Percentiles rank a stretch among this genome's conserved stretches.
phyloP scores from a whole-genome alignment of 495 filamentous ascomycete genomes.

The Bombardia bombarda region DNA sequence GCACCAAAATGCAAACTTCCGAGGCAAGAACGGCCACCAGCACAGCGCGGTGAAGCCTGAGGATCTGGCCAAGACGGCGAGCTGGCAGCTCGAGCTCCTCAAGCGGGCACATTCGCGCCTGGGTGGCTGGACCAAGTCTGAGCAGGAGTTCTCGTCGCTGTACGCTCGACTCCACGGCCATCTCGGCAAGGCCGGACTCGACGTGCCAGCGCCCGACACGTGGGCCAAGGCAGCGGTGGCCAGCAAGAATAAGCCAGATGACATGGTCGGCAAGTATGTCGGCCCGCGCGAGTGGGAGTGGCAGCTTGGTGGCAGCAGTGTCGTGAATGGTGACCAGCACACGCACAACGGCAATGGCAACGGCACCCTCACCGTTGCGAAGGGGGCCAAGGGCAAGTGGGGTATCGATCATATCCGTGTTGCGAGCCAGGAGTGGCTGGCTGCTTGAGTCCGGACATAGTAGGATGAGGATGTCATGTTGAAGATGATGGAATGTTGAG shows the following conservation, averaged over 20 bases:
- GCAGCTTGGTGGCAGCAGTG: neutral
- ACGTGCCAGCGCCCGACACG: constrained; percentile 9
- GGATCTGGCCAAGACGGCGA: constrained; percentile 29
- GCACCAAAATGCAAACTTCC: neutral
- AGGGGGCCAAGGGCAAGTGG: neutral
- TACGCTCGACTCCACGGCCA: constrained; percentile 5
- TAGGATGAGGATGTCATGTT: too few species aligned
- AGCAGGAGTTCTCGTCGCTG: constrained; percentile 12
- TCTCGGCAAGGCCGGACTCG: constrained; percentile 7
- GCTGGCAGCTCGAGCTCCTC: constrained; percentile 45
- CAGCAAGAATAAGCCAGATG: constrained; percentile 8
- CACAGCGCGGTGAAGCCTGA: constrained; percentile 23
- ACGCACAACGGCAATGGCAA: neutral
- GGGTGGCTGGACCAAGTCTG: constrained; percentile 26
- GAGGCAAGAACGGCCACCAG: neutral
- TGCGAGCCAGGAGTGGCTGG: constrained; percentile 1
- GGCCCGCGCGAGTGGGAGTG: constrained; percentile 15
- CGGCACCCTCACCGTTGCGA: neutral
- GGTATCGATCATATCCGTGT: neutral
- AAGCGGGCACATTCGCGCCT: constrained; percentile 32
- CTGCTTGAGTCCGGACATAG: too few species aligned
- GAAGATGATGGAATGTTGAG: too few species aligned
- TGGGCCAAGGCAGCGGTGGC: constrained; percentile 10
- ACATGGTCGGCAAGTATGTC: constrained; percentile 18
- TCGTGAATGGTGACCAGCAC: neutral